These are phyloP conservation scores for Oldenlandia corymbosa DNA, from an alignment of 257 asterid genomes.

Conservation along the genomic window DNA sequence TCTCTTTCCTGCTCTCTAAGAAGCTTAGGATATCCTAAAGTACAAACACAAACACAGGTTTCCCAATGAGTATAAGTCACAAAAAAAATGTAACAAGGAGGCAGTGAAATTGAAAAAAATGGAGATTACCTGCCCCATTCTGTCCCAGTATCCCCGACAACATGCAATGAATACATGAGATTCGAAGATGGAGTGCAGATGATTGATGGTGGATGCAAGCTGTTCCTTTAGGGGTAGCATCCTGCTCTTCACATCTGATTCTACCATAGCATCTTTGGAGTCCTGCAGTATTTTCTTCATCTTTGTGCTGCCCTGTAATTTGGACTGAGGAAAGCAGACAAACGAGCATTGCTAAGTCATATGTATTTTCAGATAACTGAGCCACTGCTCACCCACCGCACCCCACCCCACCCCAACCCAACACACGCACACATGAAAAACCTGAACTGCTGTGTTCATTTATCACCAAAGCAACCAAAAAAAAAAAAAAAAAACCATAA, in stretches of 20 bases:
- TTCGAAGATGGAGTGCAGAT: slow-evolving; percentile 36
- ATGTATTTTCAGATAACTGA: not conserved
- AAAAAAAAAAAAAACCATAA: too few relatives aligned
- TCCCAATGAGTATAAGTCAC: not conserved
- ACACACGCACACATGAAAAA: too few relatives aligned
- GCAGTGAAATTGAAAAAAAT: not conserved
- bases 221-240: slow-evolving; percentile 46
- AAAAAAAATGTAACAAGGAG: not conserved
- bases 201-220: slow-evolving; percentile 35
- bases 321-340: slow-evolving; percentile 27
- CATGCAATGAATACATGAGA: slow-evolving; percentile 40
- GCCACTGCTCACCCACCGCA: not conserved
- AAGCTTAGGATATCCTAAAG: slow-evolving; percentile 43
- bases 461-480: too few relatives aligned
- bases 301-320: slow-evolving; percentile 39
- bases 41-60: not conserved
- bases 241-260: slow-evolving; percentile 41
- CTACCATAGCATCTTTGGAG: slow-evolving; percentile 36
- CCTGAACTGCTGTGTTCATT: too few relatives aligned
- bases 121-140: slow-evolving; percentile 40
- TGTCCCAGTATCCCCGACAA: slow-evolving; percentile 53
- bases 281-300: slow-evolving; percentile 46
- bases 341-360: not conserved
- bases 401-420: too few relatives aligned
- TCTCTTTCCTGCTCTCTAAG: slow-evolving; percentile 49